Percentiles rank a stretch among this genome's conserved stretches.
These are phyloP conservation scores for Colletotrichum sansevieriae DNA, from an alignment of 2,329 filamentous ascomycete species.

Conservation along the genomic window DNA sequence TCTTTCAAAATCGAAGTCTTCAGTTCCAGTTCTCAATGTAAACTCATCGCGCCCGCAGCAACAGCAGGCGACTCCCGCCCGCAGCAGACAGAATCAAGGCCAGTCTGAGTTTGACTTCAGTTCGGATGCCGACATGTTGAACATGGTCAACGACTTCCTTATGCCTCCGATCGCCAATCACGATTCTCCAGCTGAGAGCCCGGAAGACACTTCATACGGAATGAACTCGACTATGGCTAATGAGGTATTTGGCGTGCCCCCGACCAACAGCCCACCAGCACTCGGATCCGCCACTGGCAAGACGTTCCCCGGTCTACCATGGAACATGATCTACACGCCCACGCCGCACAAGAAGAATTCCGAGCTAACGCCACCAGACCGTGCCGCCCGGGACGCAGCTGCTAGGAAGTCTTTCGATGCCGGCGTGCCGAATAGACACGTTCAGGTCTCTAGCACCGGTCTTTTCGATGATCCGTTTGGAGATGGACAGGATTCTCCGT, in stretches of 20 bases:
- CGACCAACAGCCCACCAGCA: constrained; percentile 49
- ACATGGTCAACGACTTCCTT: constrained; percentile 64
- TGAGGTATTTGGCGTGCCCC: constrained; percentile 61
- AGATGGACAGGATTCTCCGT: constrained; percentile 11
- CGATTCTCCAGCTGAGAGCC: constrained; percentile 48
- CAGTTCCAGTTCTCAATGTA: neutral
- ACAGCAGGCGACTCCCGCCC: constrained; percentile 28
- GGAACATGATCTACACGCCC: constrained; percentile 60
- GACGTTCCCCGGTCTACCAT: constrained; percentile 61
- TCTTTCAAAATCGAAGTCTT: neutral
- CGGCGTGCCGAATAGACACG: constrained; percentile 10
- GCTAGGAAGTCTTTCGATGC: constrained; percentile 35
- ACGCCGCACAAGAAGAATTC: constrained; percentile 36
- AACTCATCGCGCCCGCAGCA: constrained; percentile 15
- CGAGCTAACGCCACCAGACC: constrained; percentile 39
- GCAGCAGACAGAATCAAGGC: constrained; percentile 18
- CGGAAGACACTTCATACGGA: constrained; percentile 64
- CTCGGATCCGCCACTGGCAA: constrained; percentile 52
- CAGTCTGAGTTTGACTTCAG: constrained; percentile 42
- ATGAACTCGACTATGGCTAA: constrained; percentile 67
- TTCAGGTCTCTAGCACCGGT: constrained; percentile 14
- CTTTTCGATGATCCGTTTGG: constrained; percentile 50
- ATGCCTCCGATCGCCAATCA: constrained; percentile 59
- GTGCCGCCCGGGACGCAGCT: constrained; percentile 30
- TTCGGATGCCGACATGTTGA: constrained; percentile 55